Evolutionary conservation across 495 filamentous ascomycete genomes (phyloP).

Genomic region (Penicillium atrosanguineum): DNA sequence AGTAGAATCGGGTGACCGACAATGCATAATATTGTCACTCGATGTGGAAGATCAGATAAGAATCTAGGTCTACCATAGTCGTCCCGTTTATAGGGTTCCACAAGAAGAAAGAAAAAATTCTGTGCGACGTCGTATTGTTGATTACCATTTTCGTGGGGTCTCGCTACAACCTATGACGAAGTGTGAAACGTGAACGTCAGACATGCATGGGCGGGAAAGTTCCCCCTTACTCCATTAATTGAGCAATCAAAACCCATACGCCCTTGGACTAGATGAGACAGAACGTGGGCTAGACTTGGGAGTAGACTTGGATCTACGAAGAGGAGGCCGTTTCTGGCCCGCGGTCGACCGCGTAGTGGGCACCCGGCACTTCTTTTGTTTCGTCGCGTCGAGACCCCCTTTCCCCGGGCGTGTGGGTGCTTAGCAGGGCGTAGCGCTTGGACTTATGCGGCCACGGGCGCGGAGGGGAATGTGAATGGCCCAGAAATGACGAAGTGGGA

Average conservation of each 20-base stretch:
- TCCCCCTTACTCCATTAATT: constrained; percentile 1
- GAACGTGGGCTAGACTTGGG: background rate
- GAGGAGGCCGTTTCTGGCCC: constrained; percentile 14
- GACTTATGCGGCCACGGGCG: constrained; percentile 1
- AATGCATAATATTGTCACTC: too few relatives aligned
- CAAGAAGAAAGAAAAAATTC: background rate
- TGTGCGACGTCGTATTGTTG: background rate
- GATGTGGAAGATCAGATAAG: too few relatives aligned
- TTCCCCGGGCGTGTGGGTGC: background rate
- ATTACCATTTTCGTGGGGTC: constrained; percentile 1
- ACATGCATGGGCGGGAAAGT: background rate
- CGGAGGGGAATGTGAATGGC: constrained; percentile 10
- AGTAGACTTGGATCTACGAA: constrained; percentile 8
- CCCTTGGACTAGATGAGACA: background rate
- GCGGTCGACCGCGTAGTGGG: constrained; percentile 14
- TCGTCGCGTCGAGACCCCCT: constrained; percentile 11
- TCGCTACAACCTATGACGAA: background rate
- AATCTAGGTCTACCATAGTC: too few relatives aligned
- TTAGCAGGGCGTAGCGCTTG: background rate
- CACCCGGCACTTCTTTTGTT: background rate
- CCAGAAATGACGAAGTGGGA: constrained; percentile 9
- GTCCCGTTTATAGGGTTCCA: background rate
- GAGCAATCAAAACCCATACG: background rate
- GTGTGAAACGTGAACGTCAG: background rate
- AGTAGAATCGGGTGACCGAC: too few relatives aligned